A percentile compares a stretch with the other conserved stretches of the same genome.
Conservation (phyloP, 2,329 filamentous ascomycete genomes). For the Penicillium sp. region DNA sequence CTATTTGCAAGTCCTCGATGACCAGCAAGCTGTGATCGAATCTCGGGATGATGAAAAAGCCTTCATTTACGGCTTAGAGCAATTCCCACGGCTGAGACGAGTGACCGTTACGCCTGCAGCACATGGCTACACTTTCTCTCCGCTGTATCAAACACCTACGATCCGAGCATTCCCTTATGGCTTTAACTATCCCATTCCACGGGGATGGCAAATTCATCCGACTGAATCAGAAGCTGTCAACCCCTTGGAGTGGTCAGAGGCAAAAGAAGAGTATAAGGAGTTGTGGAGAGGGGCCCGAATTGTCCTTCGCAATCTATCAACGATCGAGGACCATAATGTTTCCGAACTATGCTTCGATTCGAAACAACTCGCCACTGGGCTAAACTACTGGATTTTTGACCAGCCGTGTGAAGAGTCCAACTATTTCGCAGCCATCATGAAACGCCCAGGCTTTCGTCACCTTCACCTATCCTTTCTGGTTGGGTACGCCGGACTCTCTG, state of each 20-base stretch:
- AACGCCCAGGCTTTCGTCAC: constrained; percentile 7
- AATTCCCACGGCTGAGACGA: constrained; percentile 35
- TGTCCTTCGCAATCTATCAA: constrained; percentile 25
- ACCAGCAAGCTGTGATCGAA: constrained; percentile 31
- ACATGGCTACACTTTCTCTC: constrained; percentile 35
- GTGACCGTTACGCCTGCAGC: constrained; percentile 41
- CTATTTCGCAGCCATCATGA: constrained; percentile 6
- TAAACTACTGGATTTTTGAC: constrained; percentile 33
- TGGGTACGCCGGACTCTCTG: no score
- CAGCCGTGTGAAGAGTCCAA: constrained; percentile 7
- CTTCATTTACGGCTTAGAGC: constrained; percentile 31
- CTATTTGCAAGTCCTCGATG: constrained; percentile 31
- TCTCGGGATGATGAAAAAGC: constrained; percentile 27
- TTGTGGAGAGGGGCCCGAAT: constrained; percentile 34
- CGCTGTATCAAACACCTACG: constrained; percentile 42
- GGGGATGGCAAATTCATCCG: constrained; percentile 25
- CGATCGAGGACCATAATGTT: constrained; percentile 22
- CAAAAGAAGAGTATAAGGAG: constrained; percentile 12
- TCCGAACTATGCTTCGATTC: constrained; percentile 37
- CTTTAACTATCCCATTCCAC: constrained; percentile 40
- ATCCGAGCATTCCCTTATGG: constrained; percentile 39
- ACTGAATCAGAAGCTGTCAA: not conserved
- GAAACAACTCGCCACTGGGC: constrained; percentile 26
- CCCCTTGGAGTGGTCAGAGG: constrained; percentile 6
- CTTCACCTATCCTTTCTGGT: constrained; percentile 4